phyloP scores from a whole-genome alignment of 129 eudicot genomes.

The Tagetes patula region DNA sequence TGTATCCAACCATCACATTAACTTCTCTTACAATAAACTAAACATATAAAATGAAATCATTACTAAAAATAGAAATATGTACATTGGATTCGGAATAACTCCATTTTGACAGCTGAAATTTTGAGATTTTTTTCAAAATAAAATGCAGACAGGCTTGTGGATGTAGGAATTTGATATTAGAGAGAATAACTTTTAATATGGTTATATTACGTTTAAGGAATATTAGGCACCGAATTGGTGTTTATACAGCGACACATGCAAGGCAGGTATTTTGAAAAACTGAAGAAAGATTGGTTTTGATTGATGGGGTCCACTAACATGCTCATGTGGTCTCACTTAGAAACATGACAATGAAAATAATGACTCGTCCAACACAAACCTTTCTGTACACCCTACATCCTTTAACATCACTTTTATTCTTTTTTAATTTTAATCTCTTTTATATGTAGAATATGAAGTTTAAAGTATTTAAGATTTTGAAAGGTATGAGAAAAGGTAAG shows the following conservation, averaged over 20 bases:
- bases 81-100: neutral
- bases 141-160: neutral
- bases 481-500: no score
- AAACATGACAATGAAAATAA: conserved; percentile 22
- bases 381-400: conserved; percentile 18
- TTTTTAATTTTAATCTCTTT: no score
- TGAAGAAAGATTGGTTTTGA: neutral
- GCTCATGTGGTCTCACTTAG: conserved; percentile 11
- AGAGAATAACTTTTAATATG: neutral
- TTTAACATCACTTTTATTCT: neutral
- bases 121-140: neutral
- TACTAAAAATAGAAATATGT: neutral
- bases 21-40: conserved; percentile 7
- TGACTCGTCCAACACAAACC: conserved; percentile 33
- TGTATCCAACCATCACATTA: conserved; percentile 10
- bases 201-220: neutral
- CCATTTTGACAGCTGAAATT: neutral
- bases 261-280: neutral
- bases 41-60: neutral
- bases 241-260: conserved; percentile 3
- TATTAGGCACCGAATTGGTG: conserved; percentile 9
- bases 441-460: no score
- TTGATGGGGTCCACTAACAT: conserved; percentile 27
- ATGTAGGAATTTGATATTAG: neutral
- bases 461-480: no score